A percentile compares a stretch with the other conserved stretches of the same genome.
Evolutionary conservation across 768 basidiomycete genomes (phyloP).

Genomic region (Termitomyces sp.): DNA sequence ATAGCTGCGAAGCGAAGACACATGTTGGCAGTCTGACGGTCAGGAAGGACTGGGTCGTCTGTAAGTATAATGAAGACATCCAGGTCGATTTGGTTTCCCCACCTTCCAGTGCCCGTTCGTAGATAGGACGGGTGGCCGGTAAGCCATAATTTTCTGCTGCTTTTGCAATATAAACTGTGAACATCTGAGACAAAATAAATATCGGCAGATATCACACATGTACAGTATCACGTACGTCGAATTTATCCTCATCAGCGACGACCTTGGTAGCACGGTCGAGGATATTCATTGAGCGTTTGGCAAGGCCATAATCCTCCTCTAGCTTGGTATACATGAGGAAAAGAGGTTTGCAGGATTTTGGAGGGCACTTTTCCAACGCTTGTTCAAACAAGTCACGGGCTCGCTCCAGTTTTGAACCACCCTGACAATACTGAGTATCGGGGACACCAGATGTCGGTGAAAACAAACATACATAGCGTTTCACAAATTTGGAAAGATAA

Average conservation of each 20-base stretch:
- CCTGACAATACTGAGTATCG: slow-evolving; percentile 36
- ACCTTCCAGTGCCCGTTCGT: slow-evolving; percentile 89
- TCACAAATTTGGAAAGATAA: slow-evolving; percentile 93
- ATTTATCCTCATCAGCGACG: slow-evolving; percentile 87
- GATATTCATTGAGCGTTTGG: slow-evolving; percentile 93
- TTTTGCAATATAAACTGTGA: slow-evolving; percentile 94
- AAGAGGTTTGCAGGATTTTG: slow-evolving; percentile 90
- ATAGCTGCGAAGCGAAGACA: slow-evolving; percentile 93
- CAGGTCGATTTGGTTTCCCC: neutral
- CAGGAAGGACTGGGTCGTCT: slow-evolving; percentile 57
- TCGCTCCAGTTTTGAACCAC: slow-evolving; percentile 90
- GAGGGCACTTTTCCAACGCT: slow-evolving; percentile 92
- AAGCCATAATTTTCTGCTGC: slow-evolving; percentile 94
- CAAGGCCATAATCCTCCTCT: slow-evolving; percentile 92
- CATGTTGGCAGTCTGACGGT: slow-evolving; percentile 95
- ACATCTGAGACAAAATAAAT: slow-evolving; percentile 57
- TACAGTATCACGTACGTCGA: slow-evolving; percentile 60
- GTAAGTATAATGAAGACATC: neutral
- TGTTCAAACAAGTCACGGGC: slow-evolving; percentile 98
- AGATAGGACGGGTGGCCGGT: slow-evolving; percentile 93
- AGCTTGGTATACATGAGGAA: slow-evolving; percentile 95
- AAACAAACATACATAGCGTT: slow-evolving; percentile 80
- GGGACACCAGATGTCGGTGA: neutral
- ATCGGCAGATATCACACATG: neutral
- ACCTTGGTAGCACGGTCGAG: slow-evolving; percentile 88